phyloP scores from a whole-genome alignment of 306 rosid genomes.

The Rubus parviflorus region DNA sequence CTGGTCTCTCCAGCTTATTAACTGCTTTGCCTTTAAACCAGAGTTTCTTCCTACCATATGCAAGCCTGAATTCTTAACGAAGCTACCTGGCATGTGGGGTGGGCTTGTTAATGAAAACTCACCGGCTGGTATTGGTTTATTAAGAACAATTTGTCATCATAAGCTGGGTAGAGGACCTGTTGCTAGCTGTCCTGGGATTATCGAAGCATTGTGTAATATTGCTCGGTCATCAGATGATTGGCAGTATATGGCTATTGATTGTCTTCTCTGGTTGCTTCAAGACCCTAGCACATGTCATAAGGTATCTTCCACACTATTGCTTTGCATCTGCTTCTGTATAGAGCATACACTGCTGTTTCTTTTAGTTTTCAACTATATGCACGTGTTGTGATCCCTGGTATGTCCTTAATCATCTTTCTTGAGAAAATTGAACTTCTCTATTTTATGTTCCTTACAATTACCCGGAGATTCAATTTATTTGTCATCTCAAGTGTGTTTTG shows the following conservation, averaged over 20 bases:
- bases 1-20: slow-evolving; percentile 98
- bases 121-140: slow-evolving; percentile 94
- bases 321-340: not conserved
- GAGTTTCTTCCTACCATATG: slow-evolving; percentile 93
- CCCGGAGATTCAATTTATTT: not conserved
- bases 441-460: not conserved
- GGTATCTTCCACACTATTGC: slow-evolving; percentile 43
- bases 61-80: slow-evolving; percentile 78
- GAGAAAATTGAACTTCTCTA: not conserved
- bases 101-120: slow-evolving; percentile 98
- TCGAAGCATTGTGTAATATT: slow-evolving; percentile 87
- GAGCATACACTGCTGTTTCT: not conserved
- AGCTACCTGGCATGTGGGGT: slow-evolving; percentile 98
- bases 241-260: slow-evolving; percentile 99
- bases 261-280: slow-evolving; percentile 95
- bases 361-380: not conserved
- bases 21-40: slow-evolving; percentile 93
- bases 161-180: slow-evolving; percentile 95
- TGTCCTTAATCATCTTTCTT: not conserved
- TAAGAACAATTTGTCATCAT: slow-evolving; percentile 94
- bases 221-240: slow-evolving; percentile 95
- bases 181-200: slow-evolving; percentile 73
- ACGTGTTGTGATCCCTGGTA: not conserved
- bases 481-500: not conserved
- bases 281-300: slow-evolving; percentile 84